These are phyloP conservation scores for Hypholoma fasciculare DNA, from an alignment of 768 basidiomycete genomes.

Conservation along the genomic window DNA sequence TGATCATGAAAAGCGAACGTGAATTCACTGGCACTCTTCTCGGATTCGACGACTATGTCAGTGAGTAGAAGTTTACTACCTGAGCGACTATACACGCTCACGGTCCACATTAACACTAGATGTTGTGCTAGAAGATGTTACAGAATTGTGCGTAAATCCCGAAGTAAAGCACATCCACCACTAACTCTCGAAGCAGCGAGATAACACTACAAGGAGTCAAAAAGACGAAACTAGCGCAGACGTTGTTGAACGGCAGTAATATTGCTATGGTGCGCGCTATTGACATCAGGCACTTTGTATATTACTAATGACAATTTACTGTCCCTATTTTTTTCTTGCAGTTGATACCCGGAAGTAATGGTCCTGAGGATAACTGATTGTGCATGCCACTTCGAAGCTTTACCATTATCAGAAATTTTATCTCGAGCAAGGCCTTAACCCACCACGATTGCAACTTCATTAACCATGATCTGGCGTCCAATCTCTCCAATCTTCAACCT, in stretches of 20 bases:
- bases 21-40: constrained; percentile 95
- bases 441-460: no score
- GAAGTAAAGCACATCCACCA: neutral
- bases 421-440: no score
- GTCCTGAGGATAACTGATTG: constrained; percentile 22
- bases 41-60: constrained; percentile 99
- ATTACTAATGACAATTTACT: neutral
- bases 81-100: neutral
- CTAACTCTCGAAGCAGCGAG: constrained; percentile 55
- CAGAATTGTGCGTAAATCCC: constrained; percentile 77
- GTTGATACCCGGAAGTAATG: constrained; percentile 40
- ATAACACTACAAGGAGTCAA: constrained; percentile 80
- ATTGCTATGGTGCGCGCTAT: constrained; percentile 82
- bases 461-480: no score
- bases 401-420: no score
- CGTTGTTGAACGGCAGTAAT: constrained; percentile 90
- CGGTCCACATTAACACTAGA: constrained; percentile 41
- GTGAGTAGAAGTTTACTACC: constrained; percentile 55
- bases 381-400: no score
- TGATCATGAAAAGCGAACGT: constrained; percentile 96
- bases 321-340: constrained; percentile 8
- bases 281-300: neutral
- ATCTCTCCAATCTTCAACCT: no score
- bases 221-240: constrained; percentile 82
- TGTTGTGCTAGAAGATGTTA: constrained; percentile 96